A percentile compares a stretch with the other conserved stretches of the same genome.
Evolutionary conservation across 176 grass and related monocot genomes (phyloP).

Genomic region (Oryza longistaminata): DNA sequence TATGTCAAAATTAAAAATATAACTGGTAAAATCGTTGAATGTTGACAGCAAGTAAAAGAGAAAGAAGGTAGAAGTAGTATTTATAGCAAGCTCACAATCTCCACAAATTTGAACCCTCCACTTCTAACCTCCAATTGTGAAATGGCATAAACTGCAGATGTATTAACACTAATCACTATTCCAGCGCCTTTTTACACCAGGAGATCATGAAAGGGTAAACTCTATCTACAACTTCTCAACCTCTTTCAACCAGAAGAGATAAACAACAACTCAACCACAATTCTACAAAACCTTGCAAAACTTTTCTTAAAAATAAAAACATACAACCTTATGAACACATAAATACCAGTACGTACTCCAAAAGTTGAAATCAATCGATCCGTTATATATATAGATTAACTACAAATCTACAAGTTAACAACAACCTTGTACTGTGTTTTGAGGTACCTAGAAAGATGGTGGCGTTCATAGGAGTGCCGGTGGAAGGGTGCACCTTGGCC

Average conservation of each 20-base stretch:
- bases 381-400: too few relatives aligned
- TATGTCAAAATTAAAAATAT: neutral
- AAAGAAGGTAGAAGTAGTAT: too few relatives aligned
- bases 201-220: neutral
- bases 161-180: neutral
- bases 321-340: too few relatives aligned
- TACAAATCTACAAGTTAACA: neutral
- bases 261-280: too few relatives aligned
- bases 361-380: neutral
- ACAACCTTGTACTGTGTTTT: neutral
- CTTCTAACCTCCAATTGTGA: neutral
- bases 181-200: neutral
- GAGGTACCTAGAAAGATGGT: constrained; percentile 77
- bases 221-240: neutral
- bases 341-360: neutral
- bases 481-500: constrained; percentile 75
- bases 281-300: too few relatives aligned
- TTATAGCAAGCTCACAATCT: too few relatives aligned
- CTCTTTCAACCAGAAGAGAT: too few relatives aligned
- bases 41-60: neutral
- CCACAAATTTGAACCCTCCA: too few relatives aligned
- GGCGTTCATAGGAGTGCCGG: constrained; percentile 87
- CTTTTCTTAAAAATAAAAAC: too few relatives aligned
- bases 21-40: neutral
- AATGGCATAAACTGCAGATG: neutral